These are phyloP conservation scores for Botrytis paeoniae DNA, from an alignment of 2,329 filamentous ascomycete species.

Conservation along the genomic window DNA sequence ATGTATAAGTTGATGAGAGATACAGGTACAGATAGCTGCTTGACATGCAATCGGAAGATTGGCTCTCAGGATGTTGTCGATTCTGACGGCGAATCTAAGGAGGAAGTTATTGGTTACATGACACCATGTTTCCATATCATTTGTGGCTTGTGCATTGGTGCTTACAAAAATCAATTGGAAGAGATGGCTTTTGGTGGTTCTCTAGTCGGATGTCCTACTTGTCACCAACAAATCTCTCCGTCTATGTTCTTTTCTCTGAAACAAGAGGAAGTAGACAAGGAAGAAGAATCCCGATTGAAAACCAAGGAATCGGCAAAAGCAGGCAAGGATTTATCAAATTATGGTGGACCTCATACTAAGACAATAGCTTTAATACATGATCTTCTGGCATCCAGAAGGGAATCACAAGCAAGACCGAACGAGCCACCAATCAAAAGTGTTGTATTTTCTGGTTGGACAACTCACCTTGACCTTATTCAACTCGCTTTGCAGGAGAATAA, in stretches of 20 bases:
- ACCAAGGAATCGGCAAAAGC: conserved; percentile 43
- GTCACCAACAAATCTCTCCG: conserved; percentile 60
- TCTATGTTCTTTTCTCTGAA: conserved; percentile 68
- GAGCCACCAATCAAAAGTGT: conserved; percentile 82
- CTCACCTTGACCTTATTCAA: conserved; percentile 88
- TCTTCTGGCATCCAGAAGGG: conserved; percentile 61
- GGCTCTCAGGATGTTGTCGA: conserved; percentile 55
- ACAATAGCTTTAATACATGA: conserved; percentile 78
- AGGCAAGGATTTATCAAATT: conserved; percentile 62
- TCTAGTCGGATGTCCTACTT: conserved; percentile 61
- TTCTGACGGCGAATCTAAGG: conserved; percentile 52
- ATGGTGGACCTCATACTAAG: conserved; percentile 88
- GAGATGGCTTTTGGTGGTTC: conserved; percentile 43
- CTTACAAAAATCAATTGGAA: conserved; percentile 54
- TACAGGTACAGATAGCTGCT: conserved; percentile 72
- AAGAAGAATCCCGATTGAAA: conserved; percentile 31
- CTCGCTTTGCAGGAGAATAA: conserved; percentile 66
- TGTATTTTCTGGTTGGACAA: conserved; percentile 95
- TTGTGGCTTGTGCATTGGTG: conserved; percentile 69
- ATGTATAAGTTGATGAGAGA: conserved; percentile 83
- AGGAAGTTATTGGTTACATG: conserved; percentile 71
- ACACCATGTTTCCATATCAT: conserved; percentile 85
- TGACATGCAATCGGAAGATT: conserved; percentile 65
- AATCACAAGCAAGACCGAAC: conserved; percentile 55
- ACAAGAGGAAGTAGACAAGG: conserved; percentile 39